Base-by-base conservation (phyloP, 1,139 yeast species). In the Candida sanyaensis region DNA sequence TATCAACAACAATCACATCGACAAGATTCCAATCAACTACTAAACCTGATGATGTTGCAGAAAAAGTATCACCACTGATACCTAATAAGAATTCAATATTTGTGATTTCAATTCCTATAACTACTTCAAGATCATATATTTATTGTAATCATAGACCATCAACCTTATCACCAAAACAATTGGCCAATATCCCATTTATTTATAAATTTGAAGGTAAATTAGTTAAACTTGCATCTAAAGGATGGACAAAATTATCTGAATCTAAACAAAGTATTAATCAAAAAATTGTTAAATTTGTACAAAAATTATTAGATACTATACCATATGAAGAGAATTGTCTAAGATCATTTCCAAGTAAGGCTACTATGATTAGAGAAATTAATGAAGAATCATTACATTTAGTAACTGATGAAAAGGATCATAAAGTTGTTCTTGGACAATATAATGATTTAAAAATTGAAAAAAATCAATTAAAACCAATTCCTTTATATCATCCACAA, bases 91-190 rank as follows among this genome's bases (percentile, higher is more conserved):
- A 54, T 36, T 63, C 81, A 6, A 73, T 80, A 36, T 81, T 77
- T 54, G 67, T 84, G 17, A 66, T 84, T 67, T 69, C 86, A 9
- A 66, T 86, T 6, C 93, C 93, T 4, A 69, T 86, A 21, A 84
- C 88, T 5, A 71, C 80, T 4, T 62, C 71, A 42, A 75, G 75
- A 50, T 76, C 85, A 5, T 86, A 74, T 59, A 64, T 86, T 11
- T 80, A 83, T 58, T 85, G 86, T 63, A 78, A 82, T 59, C 87
- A 84, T 58, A 68, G 75, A 38, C 75, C 76, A 1, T 49, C 61
- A 7, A 48, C 63, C 2, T 60, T 74, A 29, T 58, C 62, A 44
- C 48, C 59, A 21, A 51, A 63, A 7, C 75, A 72, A 50, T 48
- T 58, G 30, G 55, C 63, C 23, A 59, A 61, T 30, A 59, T 68